Percentiles rank a stretch among this genome's conserved stretches.
These are phyloP conservation scores for Trifolium dubium DNA, from an alignment of 306 rosid species.

Conservation along the genomic window DNA sequence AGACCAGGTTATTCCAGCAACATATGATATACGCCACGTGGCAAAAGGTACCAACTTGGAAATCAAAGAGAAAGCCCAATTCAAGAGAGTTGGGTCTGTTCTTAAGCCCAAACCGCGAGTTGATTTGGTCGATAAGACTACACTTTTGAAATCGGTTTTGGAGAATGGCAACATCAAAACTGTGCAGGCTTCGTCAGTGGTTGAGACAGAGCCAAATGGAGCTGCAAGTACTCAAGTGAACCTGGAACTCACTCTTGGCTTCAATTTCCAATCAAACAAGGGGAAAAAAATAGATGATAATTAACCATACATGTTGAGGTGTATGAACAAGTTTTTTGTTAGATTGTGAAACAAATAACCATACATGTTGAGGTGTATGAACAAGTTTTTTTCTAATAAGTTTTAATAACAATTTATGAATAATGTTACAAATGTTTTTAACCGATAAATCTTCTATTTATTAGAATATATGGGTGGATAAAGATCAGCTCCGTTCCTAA, in stretches of 20 bases:
- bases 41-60: conserved; percentile 14
- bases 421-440: no score
- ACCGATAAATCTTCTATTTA: no score
- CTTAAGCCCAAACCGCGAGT: conserved; percentile 23
- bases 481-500: no score
- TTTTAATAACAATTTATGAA: background rate
- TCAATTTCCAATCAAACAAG: conserved; percentile 3
- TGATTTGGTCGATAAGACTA: background rate
- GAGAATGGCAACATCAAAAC: conserved; percentile 30
- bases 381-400: background rate
- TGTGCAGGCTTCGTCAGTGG: conserved; percentile 32
- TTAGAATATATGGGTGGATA: no score
- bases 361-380: background rate
- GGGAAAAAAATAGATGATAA: background rate
- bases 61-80: conserved; percentile 36
- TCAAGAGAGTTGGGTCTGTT: conserved; percentile 39
- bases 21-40: conserved; percentile 57
- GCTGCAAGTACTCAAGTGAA: conserved; percentile 19
- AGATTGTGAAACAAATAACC: background rate
- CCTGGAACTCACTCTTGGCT: conserved; percentile 53
- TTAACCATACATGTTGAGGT: background rate
- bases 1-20: background rate
- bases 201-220: conserved; percentile 8
- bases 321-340: background rate
- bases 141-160: conserved; percentile 2